phyloP scores from a whole-genome alignment of 306 rosid genomes.

The Urtica urens region DNA sequence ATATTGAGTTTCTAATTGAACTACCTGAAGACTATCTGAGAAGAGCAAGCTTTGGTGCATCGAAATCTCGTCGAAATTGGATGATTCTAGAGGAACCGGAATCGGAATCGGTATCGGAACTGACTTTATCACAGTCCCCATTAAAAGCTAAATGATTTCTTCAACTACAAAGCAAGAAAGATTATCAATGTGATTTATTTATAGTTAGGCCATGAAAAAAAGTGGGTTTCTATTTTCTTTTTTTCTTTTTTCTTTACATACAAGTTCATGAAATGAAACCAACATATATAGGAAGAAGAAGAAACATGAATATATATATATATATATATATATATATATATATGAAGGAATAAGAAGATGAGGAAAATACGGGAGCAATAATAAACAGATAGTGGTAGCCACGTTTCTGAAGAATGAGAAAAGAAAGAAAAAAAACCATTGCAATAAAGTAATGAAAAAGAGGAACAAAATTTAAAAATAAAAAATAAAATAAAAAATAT shows the following conservation, averaged over 20 bases:
- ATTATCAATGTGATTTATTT: no score
- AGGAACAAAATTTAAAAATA: neutral
- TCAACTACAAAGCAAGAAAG: no score
- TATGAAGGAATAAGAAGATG: conserved; percentile 13
- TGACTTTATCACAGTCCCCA: conserved; percentile 59
- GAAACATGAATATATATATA: neutral
- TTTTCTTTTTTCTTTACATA: neutral
- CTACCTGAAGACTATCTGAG: conserved; percentile 91
- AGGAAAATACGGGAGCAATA: conserved; percentile 11
- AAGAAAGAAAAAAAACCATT: no score
- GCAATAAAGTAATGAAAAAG: conserved; percentile 30
- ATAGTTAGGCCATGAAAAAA: neutral
- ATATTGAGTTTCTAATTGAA: no score
- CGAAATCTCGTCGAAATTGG: conserved; percentile 85
- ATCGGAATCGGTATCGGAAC: no score
- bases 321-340: neutral
- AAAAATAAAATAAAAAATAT: conserved; percentile 3
- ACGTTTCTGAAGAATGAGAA: no score
- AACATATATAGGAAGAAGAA: conserved; percentile 33
- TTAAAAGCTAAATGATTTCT: no score
- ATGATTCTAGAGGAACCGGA: conserved; percentile 44
- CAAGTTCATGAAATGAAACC: neutral
- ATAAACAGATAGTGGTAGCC: conserved; percentile 23
- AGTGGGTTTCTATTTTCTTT: neutral
- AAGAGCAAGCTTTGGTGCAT: conserved; percentile 93